Evolutionary conservation across 2,329 filamentous ascomycete genomes (phyloP), one percentile per base, ranked within the genome.

Genomic region (Aspergillus cejpii): DNA sequence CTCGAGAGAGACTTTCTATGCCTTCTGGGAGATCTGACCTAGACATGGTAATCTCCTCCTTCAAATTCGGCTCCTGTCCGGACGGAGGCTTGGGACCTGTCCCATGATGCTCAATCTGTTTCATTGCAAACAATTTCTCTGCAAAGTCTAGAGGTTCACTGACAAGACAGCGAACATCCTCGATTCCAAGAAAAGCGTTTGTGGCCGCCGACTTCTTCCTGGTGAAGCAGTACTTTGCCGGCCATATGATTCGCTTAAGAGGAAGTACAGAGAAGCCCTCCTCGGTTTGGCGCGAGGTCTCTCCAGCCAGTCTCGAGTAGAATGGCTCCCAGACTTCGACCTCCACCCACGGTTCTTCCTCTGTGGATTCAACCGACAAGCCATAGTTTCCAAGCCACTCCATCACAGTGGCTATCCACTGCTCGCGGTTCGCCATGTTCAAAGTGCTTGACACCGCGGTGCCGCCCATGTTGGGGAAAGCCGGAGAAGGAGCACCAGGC

Each of bases 171-270:
- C 53, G 43, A n/a, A n/a, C n/a, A 36, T 41, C 37, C 34, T 58
- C 47, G 2, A 54, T 37, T 38, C 39, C 51, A 33, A 58, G 55
- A 29, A 48, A 48, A 14, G 44, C 36, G n/a, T 43, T 48, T 37
- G 49, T 42, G 17, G 46, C 39, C 5, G 43, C 39, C 37, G 58
- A 50, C n/a, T 51, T 59, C 33, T 53, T 53, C 39, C 68, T 62
- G 44, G 52, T 57, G 49, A 73, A 73, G 53, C 67, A 71, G 47
- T 68, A 66, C 17, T 60, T 56, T 23, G 68, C 65, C 15, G 71
- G 71, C 71, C 71, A 74, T 40, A 70, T 55, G 41, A 72, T 64
- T 19, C 66, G 65, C 51, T 66, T 70, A 48, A 68, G 57, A 20
- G 62, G 59, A 45, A 65, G 53, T 14, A 54, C 48, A 11, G 61